A percentile compares a stretch with the other conserved stretches of the same genome.
These are phyloP conservation scores for Poa pratensis DNA, from an alignment of 176 grass and related monocot species.

Conservation along the genomic window DNA sequence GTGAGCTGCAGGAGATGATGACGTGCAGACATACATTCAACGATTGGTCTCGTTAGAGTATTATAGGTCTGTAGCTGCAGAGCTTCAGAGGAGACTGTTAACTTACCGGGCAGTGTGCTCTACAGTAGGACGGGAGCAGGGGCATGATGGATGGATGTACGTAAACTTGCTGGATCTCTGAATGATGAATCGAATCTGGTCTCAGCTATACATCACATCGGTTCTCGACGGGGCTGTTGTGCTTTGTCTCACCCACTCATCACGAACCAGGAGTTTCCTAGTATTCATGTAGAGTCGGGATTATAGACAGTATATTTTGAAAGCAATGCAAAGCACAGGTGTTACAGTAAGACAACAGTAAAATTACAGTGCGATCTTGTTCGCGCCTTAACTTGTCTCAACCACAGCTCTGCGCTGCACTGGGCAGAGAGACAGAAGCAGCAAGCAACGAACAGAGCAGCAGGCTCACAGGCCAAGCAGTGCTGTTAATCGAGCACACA, in stretches of 20 bases:
- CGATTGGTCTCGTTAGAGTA: background rate
- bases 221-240: background rate
- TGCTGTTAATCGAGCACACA: background rate
- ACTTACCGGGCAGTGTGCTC: background rate
- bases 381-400: background rate
- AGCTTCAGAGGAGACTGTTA: no score
- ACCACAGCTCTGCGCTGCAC: background rate
- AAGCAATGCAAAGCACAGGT: background rate
- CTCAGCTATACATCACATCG: constrained; percentile 21
- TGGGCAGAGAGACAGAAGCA: background rate
- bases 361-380: background rate
- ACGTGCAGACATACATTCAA: constrained; percentile 4
- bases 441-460: background rate
- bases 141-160: background rate
- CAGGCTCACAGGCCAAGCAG: background rate
- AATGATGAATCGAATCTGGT: constrained; percentile 11
- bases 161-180: background rate
- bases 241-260: constrained; percentile 4
- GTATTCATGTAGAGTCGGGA: background rate
- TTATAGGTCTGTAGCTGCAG: background rate
- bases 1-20: background rate
- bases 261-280: background rate
- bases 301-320: background rate
- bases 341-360: background rate
- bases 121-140: background rate